phyloP scores from a whole-genome alignment of 768 basidiomycete species.

The Leucosporidium creatinivorum region DNA sequence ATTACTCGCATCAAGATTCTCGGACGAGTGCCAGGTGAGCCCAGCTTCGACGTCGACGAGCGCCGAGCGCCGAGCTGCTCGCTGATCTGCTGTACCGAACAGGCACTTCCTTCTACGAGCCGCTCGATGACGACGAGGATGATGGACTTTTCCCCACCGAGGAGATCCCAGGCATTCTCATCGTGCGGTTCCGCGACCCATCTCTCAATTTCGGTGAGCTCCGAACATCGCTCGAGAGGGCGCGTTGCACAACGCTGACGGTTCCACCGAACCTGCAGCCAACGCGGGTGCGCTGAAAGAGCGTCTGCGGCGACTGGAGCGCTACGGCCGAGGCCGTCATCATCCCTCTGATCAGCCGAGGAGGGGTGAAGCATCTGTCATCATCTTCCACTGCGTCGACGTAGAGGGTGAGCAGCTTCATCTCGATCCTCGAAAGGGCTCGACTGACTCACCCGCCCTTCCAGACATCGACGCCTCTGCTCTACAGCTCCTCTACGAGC shows the following conservation, averaged over 20 bases:
- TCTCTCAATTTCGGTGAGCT: constrained; percentile 69
- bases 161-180: constrained; percentile 68
- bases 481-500: constrained; percentile 32
- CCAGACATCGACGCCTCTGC: constrained; percentile 65
- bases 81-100: too few relatives aligned
- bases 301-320: constrained; percentile 71
- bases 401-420: constrained; percentile 52
- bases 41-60: too few relatives aligned
- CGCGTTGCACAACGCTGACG: too few relatives aligned
- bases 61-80: too few relatives aligned
- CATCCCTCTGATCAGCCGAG: constrained; percentile 80
- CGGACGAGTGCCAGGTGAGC: constrained; percentile 63
- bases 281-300: constrained; percentile 94
- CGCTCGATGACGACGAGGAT: constrained; percentile 77
- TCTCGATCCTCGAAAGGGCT: not conserved
- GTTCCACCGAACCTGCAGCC: constrained; percentile 48
- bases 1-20: constrained; percentile 83
- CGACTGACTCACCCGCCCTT: not conserved
- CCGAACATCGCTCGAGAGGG: too few relatives aligned
- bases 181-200: constrained; percentile 80
- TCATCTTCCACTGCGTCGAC: constrained; percentile 77
- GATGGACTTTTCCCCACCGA: constrained; percentile 40
- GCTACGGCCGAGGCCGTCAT: constrained; percentile 68
- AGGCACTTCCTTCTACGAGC: constrained; percentile 80
- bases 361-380: constrained; percentile 30